Evolutionary conservation across 164 flowering plant genomes (phyloP), one percentile per base, ranked within the genome.

Genomic region (Houttuynia cordata): DNA sequence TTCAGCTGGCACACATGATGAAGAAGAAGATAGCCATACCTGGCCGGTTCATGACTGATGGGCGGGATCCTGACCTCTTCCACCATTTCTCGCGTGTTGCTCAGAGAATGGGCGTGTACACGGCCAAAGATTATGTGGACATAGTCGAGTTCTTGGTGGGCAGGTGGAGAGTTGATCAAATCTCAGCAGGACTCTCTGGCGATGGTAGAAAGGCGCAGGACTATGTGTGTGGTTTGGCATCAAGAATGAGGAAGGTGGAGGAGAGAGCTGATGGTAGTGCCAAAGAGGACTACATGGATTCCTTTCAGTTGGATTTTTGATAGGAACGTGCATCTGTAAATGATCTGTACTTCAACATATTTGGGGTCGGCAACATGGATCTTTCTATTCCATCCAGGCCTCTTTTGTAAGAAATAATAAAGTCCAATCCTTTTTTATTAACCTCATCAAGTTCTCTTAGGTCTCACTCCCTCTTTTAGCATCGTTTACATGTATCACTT

Each of bases 231-330:
- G 59, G 59, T n/a, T 53, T 66, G 42, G 63, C 59, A 12, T 37
- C 59, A 19, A 66, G 59, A 39, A 49, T 70, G 24, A 58, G 67
- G 42, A 65, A 39, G 58, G 13, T 66, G 24, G 66, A 49, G 20
- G 65, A 57, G 62, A 53, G 60, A 41, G 58, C 67, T 56, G 57
- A 50, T 21, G 45, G 21, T 13, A 52, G 56, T 47, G 64, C 52
- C 40, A 70, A 62, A 53, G 22, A 54, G 40, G n/a, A 57, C 60
- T 7, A 7, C 67, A n/a, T 15, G 47, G 23, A 23, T 70, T 53
- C 70, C 70, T n/a, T 70, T 66, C 42, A 70, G 74, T 23, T 66
- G 74, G 70, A 58, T 66, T 55, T 70, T 57, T n/a, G 39, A 59
- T 4, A 40, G 39, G n/a, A n/a, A 42, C 24, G 52, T 51, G 24